Conservation (phyloP, 2,329 filamentous ascomycete genomes). For the Emericellopsis atlantica region DNA sequence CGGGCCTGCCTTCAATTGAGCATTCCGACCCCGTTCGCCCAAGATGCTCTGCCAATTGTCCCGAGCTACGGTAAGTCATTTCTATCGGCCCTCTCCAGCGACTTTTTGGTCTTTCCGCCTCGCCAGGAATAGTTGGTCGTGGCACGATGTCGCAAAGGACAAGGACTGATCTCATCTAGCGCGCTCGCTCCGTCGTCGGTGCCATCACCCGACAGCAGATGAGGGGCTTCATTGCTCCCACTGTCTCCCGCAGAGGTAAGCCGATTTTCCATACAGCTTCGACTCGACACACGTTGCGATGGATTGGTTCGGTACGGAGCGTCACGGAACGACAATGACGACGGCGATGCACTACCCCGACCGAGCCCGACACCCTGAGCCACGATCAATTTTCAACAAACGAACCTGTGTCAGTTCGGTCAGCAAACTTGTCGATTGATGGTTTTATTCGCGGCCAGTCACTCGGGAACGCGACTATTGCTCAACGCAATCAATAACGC, state of each 20-base stretch:
- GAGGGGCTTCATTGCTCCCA: constrained; percentile 47
- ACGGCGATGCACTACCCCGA: background rate
- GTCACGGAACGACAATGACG: background rate
- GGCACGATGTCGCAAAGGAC: background rate
- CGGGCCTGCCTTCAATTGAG: constrained; percentile 27
- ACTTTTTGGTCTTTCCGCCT: background rate
- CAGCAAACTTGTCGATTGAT: too few relatives aligned
- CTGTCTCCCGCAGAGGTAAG: constrained; percentile 50
- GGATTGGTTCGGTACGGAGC: background rate
- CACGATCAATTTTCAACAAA: too few relatives aligned
- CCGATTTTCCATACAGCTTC: constrained; percentile 6
- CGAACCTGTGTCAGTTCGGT: too few relatives aligned
- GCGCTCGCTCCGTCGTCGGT: constrained; percentile 37
- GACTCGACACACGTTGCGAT: background rate
- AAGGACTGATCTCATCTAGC: constrained; percentile 24
- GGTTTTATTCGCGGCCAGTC: too few relatives aligned
- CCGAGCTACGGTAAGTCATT: constrained; percentile 39
- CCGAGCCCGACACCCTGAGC: background rate
- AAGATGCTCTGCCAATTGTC: constrained; percentile 45
- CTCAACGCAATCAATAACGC: too few relatives aligned
- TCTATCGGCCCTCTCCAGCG: background rate
- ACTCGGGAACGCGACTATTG: too few relatives aligned
- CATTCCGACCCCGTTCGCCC: constrained; percentile 21
- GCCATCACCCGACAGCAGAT: constrained; percentile 34
- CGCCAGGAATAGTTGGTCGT: background rate